Conservation (phyloP, 768 basidiomycete species). For the Rhodotorula diobovata region DNA sequence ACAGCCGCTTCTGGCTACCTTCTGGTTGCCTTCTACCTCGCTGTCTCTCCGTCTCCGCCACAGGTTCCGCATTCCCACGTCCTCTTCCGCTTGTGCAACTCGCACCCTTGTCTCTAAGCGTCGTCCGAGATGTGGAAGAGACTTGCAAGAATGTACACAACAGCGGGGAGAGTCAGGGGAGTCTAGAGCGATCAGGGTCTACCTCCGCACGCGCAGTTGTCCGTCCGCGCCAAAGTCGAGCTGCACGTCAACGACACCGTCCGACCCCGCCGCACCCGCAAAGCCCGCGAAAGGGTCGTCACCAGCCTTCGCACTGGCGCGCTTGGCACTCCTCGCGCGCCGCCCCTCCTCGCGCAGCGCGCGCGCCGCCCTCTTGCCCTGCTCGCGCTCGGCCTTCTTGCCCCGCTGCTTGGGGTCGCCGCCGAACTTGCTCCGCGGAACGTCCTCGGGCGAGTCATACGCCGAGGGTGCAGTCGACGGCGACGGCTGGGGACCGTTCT, state of each 20-base stretch:
- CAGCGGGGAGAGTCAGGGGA: background rate
- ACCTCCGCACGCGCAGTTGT: conserved; percentile 1
- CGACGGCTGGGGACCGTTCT: conserved; percentile 46
- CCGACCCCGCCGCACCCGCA: background rate
- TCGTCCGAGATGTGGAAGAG: no score
- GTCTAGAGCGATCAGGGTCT: background rate
- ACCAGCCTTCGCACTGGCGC: background rate
- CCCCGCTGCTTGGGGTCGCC: conserved; percentile 17
- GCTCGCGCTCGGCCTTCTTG: conserved; percentile 31
- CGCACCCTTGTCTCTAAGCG: no score
- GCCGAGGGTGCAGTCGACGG: conserved; percentile 11
- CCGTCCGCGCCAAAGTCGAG: conserved; percentile 29
- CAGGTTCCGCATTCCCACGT: no score
- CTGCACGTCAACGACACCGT: conserved; percentile 20
- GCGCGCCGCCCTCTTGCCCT: conserved; percentile 25
- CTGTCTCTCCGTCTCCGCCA: no score
- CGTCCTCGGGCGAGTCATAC: background rate
- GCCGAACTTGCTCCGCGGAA: conserved; percentile 28
- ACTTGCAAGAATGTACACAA: no score
- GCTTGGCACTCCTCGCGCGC: conserved; percentile 11
- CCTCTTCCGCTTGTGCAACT: no score
- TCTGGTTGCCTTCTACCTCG: no score
- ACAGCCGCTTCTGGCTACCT: no score
- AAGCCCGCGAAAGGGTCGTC: background rate
- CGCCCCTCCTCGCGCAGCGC: conserved; percentile 10